phyloP scores from a whole-genome alignment of 352 stramenopile genomes.

The Ochromonadaceae sp. region DNA sequence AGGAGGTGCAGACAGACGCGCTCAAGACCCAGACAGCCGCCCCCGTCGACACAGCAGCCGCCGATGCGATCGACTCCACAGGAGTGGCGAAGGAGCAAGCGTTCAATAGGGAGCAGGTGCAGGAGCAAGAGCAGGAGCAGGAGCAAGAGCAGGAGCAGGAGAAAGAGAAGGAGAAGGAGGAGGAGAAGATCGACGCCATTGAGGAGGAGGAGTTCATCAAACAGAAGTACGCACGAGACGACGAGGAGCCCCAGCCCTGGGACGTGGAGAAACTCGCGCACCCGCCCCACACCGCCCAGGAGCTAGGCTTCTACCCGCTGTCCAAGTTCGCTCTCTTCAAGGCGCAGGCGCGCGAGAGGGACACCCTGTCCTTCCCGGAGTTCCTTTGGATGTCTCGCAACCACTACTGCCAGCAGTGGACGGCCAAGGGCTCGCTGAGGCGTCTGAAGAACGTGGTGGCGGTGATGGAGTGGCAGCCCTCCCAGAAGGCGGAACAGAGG shows the following conservation, averaged over 20 bases:
- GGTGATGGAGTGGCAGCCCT: constrained; percentile 66
- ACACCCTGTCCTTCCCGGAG: constrained; percentile 34
- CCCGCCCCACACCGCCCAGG: constrained; percentile 29
- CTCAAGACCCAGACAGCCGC: constrained; percentile 18
- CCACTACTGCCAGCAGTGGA: constrained; percentile 61
- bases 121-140: constrained; percentile 53
- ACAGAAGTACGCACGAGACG: constrained; percentile 71
- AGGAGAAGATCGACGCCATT: constrained; percentile 64
- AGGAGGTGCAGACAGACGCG: constrained; percentile 30
- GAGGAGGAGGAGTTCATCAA: constrained; percentile 62
- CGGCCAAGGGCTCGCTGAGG: constrained; percentile 52
- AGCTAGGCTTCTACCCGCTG: constrained; percentile 30
- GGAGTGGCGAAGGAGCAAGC: constrained; percentile 28
- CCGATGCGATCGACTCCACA: neutral
- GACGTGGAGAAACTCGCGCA: constrained; percentile 41
- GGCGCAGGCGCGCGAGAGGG: constrained; percentile 25
- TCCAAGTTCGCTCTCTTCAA: constrained; percentile 31
- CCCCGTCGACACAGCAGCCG: neutral
- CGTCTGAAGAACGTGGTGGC: constrained; percentile 79
- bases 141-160: constrained; percentile 55
- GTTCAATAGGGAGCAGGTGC: constrained; percentile 55
- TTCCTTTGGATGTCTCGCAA: constrained; percentile 45
- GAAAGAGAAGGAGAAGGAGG: constrained; percentile 57
- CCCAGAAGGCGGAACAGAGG: too few relatives aligned
- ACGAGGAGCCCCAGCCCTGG: constrained; percentile 65